Conservation (phyloP, 1,284 basidiomycete species). For the Boletus semigastroideus region DNA sequence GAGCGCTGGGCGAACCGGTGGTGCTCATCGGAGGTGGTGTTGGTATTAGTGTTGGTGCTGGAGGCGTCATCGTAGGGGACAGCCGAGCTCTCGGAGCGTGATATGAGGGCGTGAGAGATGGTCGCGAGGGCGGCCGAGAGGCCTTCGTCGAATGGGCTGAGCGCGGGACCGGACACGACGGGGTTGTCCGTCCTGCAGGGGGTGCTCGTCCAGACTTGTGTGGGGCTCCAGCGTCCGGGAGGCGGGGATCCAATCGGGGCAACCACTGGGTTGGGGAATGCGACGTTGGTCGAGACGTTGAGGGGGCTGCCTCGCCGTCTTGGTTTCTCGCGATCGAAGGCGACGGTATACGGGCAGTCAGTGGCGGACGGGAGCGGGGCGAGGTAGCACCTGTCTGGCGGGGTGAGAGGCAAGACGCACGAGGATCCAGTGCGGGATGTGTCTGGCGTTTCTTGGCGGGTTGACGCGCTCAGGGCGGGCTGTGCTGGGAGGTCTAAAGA, state of each 20-base stretch:
- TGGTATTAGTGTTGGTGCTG: slow-evolving; percentile 4
- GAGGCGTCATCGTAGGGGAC: slow-evolving; percentile 13
- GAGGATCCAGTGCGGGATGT: slow-evolving; percentile 7
- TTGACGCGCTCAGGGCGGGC: neutral
- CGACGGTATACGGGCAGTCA: slow-evolving; percentile 22
- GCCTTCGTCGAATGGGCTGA: slow-evolving; percentile 10
- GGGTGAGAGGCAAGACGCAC: slow-evolving; percentile 24
- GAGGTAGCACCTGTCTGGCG: slow-evolving; percentile 28
- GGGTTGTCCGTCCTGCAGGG: slow-evolving; percentile 13
- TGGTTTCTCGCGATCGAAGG: slow-evolving; percentile 9
- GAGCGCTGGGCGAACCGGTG: neutral
- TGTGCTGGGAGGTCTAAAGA: neutral
- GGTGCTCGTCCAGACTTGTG: slow-evolving; percentile 30
- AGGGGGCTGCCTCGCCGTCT: slow-evolving; percentile 24
- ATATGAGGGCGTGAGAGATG: slow-evolving; percentile 25
- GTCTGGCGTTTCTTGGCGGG: slow-evolving; percentile 10
- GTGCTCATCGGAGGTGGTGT: neutral
- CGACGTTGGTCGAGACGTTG: slow-evolving; percentile 13
- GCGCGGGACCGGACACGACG: neutral
- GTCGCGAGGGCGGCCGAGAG: slow-evolving; percentile 1
- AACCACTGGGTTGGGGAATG: slow-evolving; percentile 6
- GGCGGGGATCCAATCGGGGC: slow-evolving; percentile 17
- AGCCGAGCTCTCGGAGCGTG: slow-evolving; percentile 20
- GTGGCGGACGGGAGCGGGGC: slow-evolving; percentile 14
- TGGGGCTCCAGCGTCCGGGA: slow-evolving; percentile 17